A percentile compares a stretch with the other conserved stretches of the same genome.
These are phyloP conservation scores for Zoysia matrella DNA, from an alignment of 202 grass and related monocot genomes.

Conservation along the genomic window DNA sequence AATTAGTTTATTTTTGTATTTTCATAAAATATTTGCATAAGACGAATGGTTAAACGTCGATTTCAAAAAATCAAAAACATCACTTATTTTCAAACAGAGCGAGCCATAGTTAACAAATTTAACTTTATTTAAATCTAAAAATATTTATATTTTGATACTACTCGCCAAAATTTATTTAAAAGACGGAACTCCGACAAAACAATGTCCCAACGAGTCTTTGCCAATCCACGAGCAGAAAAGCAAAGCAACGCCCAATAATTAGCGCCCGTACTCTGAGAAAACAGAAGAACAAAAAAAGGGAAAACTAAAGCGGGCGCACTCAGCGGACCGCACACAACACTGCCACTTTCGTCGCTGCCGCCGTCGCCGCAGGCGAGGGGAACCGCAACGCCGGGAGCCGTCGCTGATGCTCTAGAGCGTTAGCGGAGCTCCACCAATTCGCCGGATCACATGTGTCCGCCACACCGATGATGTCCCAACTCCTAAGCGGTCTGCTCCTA, in stretches of 20 bases:
- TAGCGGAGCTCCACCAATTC: not conserved
- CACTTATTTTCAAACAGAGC: too few relatives aligned
- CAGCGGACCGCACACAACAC: slow-evolving; percentile 24
- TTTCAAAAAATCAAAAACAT: too few relatives aligned
- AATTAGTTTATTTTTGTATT: too few relatives aligned
- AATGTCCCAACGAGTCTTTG: not conserved
- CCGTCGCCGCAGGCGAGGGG: not conserved
- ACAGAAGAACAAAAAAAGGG: not conserved
- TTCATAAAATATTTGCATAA: too few relatives aligned
- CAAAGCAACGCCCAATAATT: slow-evolving; percentile 18
- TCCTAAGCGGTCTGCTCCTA: slow-evolving; percentile 35
- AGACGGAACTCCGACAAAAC: not conserved
- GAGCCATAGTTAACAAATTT: too few relatives aligned
- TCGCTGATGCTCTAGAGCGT: not conserved
- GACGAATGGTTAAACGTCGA: too few relatives aligned
- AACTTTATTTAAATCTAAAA: too few relatives aligned
- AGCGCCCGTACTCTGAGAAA: not conserved
- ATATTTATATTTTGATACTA: too few relatives aligned
- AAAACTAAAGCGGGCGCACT: slow-evolving; percentile 21
- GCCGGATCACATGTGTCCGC: slow-evolving; percentile 32
- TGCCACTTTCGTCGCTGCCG: not conserved
- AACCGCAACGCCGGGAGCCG: not conserved
- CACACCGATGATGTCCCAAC: slow-evolving; percentile 26
- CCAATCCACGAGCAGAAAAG: slow-evolving; percentile 39
- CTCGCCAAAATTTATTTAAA: too few relatives aligned